Base-by-base conservation (phyloP, 176 grass and related monocot genomes). In the Carex scoparia region DNA sequence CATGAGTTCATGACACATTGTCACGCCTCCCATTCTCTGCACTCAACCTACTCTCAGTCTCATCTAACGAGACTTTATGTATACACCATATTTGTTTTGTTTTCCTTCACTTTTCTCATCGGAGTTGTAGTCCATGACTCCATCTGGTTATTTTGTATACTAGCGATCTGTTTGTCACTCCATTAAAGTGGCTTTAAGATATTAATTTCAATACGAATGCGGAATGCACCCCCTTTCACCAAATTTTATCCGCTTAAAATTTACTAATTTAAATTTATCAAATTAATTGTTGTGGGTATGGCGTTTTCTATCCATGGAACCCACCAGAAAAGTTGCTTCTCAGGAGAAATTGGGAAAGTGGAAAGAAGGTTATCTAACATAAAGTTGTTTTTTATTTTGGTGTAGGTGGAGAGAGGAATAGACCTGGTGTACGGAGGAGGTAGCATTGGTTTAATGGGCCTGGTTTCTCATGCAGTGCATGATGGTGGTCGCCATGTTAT, bases 401-500 rank as follows among this genome's bases (percentile, higher is more conserved):
- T 91, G 84, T 83, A 98, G 95, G 95, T 94, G 83, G 91, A 93
- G 85, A 90, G 89, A 86, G 95, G 93, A 82, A 98, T 98, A 80
- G 95, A 98, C 88, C 81, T 98, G 86, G 95, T 98, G 82, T 98
- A 98, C 66, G 95, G 95, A 15, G 95, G 95, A 63, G 93, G 95
- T 42, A 94, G 92, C 89, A 94, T 98, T 44, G 95, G 95, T 64
- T 90, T 98, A 85, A 98, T 98, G 95, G 95, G 95, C 7, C 69
- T 98, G 42, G 89, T 98, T 83, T 98, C 91, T 72, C 95, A 94
- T 84, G 95, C 95, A 67, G 95, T 98, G 82, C 95, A 94, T 89
- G 92, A 98, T 81, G 95, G 95, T 82, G 95, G 95, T 15, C 92
- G 95, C 84, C 95, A 98, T 91, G 95, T 98, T 44, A 90, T 98